Base-by-base conservation (phyloP, 306 rosid species). In the Vachellia pachyceras region DNA sequence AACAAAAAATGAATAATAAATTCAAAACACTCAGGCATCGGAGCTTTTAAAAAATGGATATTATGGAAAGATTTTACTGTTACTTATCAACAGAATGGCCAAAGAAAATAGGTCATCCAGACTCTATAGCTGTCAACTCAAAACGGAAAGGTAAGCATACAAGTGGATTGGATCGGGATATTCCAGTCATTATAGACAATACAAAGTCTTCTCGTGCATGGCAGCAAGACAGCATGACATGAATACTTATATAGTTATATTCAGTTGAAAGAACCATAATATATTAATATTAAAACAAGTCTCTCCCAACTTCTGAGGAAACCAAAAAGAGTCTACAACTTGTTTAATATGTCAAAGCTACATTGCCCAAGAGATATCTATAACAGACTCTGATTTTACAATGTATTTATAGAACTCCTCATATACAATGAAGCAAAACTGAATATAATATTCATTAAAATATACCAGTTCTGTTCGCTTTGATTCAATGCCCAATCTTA, bases 391-490 rank as follows among this genome's bases (percentile, higher is more conserved):
- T 49, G 41, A 73, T 58, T 69, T 37, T 63, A 69, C 12, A 70
- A 9, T 5, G 65, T 39, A 73, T 46, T 65, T 61, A 75, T 41
- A 64, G 50, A 79, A 70, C 70, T 60, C 44, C 18, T 37, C 65
- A 68, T 1, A n/a, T 44, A 13, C 10, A 29, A 40, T 25, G 12
- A 42, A n/a, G 57, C 64, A 71, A 40, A 25, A 71, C 20, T 46
- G 18, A 45, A 10, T 20, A 35, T 3, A 37, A 66, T 63, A 64
- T 61, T 64, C 25, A 58, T 35, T 49, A 23, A 55, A 76, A 65
- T 18, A 75, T 88, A 95, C 99, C 97, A 82, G 69, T 57, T 89
- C 92, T 41, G 93, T 90, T 83, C 95, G 88, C 94, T 94, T 91
- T 25, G 97, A 87, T 72, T 91, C 95, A 66, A 93, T 89, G 44